Conservation (phyloP, 306 rosid genomes). For the Dryas octopetala region DNA sequence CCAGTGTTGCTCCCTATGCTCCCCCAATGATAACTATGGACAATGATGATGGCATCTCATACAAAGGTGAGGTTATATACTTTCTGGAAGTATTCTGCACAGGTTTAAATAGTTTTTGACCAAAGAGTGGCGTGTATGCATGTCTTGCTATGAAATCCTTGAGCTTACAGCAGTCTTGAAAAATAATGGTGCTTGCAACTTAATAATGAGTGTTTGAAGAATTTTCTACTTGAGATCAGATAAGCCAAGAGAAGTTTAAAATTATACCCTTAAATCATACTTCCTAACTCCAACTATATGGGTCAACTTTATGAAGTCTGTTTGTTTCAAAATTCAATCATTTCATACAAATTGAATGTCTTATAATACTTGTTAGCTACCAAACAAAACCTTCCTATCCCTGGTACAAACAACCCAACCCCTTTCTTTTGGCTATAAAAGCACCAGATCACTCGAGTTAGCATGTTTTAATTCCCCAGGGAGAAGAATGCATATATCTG, state of each 20-base stretch:
- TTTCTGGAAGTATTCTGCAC: background rate
- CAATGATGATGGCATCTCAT: too few species aligned
- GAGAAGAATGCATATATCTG: background rate
- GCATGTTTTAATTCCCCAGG: background rate
- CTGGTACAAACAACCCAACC: background rate
- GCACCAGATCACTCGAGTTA: background rate
- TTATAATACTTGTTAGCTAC: background rate
- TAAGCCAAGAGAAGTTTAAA: background rate
- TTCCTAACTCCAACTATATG: background rate
- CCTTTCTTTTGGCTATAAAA: background rate
- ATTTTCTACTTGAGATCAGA: background rate
- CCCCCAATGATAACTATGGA: too few species aligned
- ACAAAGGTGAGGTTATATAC: conserved; percentile 26
- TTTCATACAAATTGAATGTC: background rate
- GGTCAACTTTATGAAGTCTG: background rate
- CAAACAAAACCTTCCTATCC: background rate
- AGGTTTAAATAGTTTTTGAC: background rate
- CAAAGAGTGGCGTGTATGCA: background rate
- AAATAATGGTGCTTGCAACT: background rate
- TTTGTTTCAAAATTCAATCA: background rate
- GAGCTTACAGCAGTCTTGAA: background rate
- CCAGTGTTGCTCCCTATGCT: too few species aligned
- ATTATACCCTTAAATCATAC: too few species aligned
- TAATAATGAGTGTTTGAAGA: background rate
- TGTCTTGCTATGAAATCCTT: background rate